Evolutionary conservation across 2,329 filamentous ascomycete genomes (phyloP).

Genomic region (Didymella lethalis): DNA sequence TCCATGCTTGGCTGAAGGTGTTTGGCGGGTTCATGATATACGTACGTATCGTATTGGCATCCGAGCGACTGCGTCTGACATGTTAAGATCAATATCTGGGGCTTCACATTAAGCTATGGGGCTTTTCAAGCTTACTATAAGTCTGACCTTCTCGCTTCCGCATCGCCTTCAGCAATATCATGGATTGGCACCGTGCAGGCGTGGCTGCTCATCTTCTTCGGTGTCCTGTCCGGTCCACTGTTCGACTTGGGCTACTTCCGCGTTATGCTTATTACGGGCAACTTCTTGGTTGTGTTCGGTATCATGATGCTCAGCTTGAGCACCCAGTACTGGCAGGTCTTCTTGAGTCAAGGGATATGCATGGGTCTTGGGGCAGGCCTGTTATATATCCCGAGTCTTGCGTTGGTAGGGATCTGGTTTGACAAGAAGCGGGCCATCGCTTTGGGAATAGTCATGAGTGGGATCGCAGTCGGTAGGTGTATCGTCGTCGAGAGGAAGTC

Average conservation of each 20-base stretch:
- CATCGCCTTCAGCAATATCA: conserved; percentile 51
- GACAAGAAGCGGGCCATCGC: conserved; percentile 44
- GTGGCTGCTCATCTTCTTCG: conserved; percentile 62
- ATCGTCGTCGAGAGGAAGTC: neutral
- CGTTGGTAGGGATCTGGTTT: conserved; percentile 50
- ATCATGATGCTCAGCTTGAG: conserved; percentile 69
- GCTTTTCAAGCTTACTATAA: conserved; percentile 58
- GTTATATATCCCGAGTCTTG: conserved; percentile 49
- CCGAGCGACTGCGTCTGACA: conserved; percentile 1
- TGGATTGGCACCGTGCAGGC: conserved; percentile 58
- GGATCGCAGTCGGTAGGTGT: conserved; percentile 48
- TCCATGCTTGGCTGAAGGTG: conserved; percentile 52
- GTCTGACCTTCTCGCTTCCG: conserved; percentile 47
- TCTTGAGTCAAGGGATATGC: conserved; percentile 63
- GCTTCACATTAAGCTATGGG: conserved; percentile 53
- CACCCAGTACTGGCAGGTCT: conserved; percentile 62
- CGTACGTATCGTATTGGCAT: neutral
- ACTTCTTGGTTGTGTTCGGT: conserved; percentile 64
- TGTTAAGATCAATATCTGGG: conserved; percentile 38
- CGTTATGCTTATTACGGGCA: conserved; percentile 57
- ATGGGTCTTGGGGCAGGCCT: conserved; percentile 51
- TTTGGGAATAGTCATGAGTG: conserved; percentile 49
- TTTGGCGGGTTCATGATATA: conserved; percentile 51
- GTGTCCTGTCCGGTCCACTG: conserved; percentile 56
- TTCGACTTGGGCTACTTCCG: conserved; percentile 59